These are phyloP conservation scores for Curvularia hawaiiensis DNA, from an alignment of 2,329 filamentous ascomycete species.

Conservation along the genomic window DNA sequence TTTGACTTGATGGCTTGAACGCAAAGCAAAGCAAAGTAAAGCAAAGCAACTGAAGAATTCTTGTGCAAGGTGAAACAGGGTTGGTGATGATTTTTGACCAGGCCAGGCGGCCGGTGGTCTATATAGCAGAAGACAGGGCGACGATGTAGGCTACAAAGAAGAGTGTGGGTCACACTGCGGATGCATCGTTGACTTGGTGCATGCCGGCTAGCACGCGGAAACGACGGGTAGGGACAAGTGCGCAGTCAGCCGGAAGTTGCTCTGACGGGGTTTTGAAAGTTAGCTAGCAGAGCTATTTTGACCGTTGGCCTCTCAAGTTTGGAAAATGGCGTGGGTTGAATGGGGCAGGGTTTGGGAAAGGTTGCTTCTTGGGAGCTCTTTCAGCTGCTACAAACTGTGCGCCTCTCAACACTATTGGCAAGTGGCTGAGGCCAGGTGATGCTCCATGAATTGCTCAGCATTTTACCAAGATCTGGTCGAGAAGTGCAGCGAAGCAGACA, in stretches of 20 bases:
- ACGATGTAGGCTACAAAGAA: slow-evolving; percentile 25
- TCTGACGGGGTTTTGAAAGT: slow-evolving; percentile 36
- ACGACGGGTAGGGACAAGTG: slow-evolving; percentile 39
- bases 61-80: slow-evolving; percentile 19
- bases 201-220: slow-evolving; percentile 44
- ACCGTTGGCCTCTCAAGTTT: slow-evolving; percentile 36
- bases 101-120: slow-evolving; percentile 33
- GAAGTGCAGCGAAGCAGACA: slow-evolving; percentile 13
- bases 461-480: slow-evolving; percentile 18
- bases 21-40: slow-evolving; percentile 18
- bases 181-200: slow-evolving; percentile 38
- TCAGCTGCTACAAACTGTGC: slow-evolving; percentile 36
- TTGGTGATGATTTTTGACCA: slow-evolving; percentile 20
- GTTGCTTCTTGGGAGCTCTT: slow-evolving; percentile 40
- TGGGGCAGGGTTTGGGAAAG: slow-evolving; percentile 35
- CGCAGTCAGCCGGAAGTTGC: slow-evolving; percentile 44
- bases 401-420: slow-evolving; percentile 30
- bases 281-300: slow-evolving; percentile 46
- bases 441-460: slow-evolving; percentile 24
- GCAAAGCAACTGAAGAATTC: slow-evolving; percentile 14
- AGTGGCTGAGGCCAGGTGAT: slow-evolving; percentile 22
- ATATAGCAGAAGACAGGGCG: slow-evolving; percentile 38
- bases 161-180: slow-evolving; percentile 33
- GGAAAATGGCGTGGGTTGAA: slow-evolving; percentile 35
- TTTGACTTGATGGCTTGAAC: slow-evolving; percentile 5